Evolutionary conservation across 768 basidiomycete genomes (phyloP).

Genomic region (Dictyophora rubrovolvata): DNA sequence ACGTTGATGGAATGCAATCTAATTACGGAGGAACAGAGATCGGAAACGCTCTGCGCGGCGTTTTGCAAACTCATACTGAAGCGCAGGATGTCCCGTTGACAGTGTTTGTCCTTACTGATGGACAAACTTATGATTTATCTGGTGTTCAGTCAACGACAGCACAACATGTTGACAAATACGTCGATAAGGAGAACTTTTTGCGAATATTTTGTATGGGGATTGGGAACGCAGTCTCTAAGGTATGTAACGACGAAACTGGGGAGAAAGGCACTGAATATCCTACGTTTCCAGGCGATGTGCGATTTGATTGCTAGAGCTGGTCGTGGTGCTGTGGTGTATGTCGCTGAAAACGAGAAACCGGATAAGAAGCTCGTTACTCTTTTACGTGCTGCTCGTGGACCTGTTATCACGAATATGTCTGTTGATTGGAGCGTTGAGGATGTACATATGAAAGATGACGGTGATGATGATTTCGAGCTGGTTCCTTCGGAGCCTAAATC

Average conservation of each 20-base stretch:
- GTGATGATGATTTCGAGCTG: constrained; percentile 12
- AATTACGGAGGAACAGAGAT: constrained; percentile 46
- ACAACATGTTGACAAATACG: not conserved
- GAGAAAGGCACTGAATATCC: no score
- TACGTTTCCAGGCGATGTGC: constrained; percentile 26
- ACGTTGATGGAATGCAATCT: constrained; percentile 32
- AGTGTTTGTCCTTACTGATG: constrained; percentile 53
- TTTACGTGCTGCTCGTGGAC: constrained; percentile 41
- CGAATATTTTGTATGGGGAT: constrained; percentile 54
- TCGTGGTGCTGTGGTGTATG: constrained; percentile 39
- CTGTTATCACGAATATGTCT: constrained; percentile 33
- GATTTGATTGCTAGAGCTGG: constrained; percentile 44
- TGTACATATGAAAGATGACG: not conserved
- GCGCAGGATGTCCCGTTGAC: constrained; percentile 26
- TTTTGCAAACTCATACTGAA: constrained; percentile 25
- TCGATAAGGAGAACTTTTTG: constrained; percentile 16
- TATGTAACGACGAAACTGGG: not conserved
- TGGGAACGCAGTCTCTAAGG: constrained; percentile 36
- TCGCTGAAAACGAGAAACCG: constrained; percentile 36
- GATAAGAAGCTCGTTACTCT: constrained; percentile 39
- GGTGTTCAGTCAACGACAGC: not conserved
- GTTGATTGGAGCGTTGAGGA: constrained; percentile 36
- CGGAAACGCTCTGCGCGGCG: constrained; percentile 27
- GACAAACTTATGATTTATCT: constrained; percentile 23
- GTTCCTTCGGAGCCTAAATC: not conserved